Evolutionary conservation across 192 early-diverging fungal species (phyloP), one percentile per base, ranked within the genome.

Genomic region (Coemansia sp.): DNA sequence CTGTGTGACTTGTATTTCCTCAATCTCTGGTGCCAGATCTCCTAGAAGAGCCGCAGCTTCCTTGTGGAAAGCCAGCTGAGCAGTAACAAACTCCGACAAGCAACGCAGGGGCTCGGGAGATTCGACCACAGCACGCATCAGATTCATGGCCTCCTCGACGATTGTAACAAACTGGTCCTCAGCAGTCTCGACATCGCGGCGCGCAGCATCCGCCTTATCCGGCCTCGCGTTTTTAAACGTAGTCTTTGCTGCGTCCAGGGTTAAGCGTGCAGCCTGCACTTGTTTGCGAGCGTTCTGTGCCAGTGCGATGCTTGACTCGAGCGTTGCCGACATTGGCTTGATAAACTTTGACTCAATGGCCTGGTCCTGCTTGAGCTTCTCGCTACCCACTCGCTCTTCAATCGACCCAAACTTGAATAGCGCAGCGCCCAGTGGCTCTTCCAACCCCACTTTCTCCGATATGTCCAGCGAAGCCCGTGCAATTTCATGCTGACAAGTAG

Each of bases 141-240:
- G 85, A 8, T 82, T 89, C 75, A 94, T 99, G 19, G 94, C 93
- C 68, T 97, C 94, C 70, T 98, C 95, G 26, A 99, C 90, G 6
- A 92, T 90, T 14, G 89, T 91, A 7, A 98, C 94, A 87, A 97
- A 98, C 56, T 90, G 87, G 83, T 98, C 97, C 76, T 99, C 95
- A 18, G 93, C 89, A 34, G 88, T 81, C 69, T 94, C 92, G n/a
- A 96, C 91, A 57, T 97, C 94, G 5, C 85, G 67, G 24, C 93
- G 85, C 23, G 85, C 85, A 30, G 81, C 88, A 38, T 96, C 94
- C 7, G 85, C 87, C 26, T 76, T 73, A 30, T 90, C 88, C 9
- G 93, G 87, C 25, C 73, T 73, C 0, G 90, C 89, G 19, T 85
- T 81, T 75, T 92, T 88, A 57, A 94, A 86, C 23, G 85, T 79